Conservation (phyloP, 1,284 basidiomycete genomes). For the Xerocomus minutiporus region DNA sequence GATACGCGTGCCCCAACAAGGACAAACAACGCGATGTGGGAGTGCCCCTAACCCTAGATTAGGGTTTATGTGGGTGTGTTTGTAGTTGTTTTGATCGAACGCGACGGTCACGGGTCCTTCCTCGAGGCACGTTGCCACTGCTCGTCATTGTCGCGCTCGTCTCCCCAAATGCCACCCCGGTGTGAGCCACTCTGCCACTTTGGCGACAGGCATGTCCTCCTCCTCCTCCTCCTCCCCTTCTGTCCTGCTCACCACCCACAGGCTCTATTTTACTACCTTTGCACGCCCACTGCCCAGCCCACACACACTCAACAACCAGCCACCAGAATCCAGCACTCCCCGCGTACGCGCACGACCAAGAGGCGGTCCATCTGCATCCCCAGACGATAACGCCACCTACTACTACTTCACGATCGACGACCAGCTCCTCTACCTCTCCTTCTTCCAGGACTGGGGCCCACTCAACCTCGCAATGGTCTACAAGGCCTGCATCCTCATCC, state of each 20-base stretch:
- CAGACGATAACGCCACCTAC: constrained; percentile 67
- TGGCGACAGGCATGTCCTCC: constrained; percentile 54
- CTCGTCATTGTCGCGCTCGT: constrained; percentile 28
- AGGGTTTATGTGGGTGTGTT: constrained; percentile 21
- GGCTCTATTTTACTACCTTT: constrained; percentile 80
- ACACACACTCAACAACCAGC: constrained; percentile 54
- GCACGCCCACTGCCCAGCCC: constrained; percentile 64
- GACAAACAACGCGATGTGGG: constrained; percentile 42
- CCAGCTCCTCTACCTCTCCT: constrained; percentile 88
- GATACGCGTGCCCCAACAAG: constrained; percentile 50
- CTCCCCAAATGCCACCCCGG: constrained; percentile 41
- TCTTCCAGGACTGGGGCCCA: constrained; percentile 95
- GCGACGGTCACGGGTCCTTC: constrained; percentile 34
- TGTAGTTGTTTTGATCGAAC: constrained; percentile 25
- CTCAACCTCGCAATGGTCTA: constrained; percentile 90
- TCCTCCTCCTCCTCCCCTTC: constrained; percentile 5
- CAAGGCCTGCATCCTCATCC: constrained; percentile 89
- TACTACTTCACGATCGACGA: constrained; percentile 90
- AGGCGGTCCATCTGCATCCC: constrained; percentile 54
- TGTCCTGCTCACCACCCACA: constrained; percentile 28
- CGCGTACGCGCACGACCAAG: constrained; percentile 55
- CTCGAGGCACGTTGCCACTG: constrained; percentile 34
- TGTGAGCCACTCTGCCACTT: constrained; percentile 77
- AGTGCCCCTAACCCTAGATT: constrained; percentile 18
- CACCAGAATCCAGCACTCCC: constrained; percentile 50